A percentile compares a stretch with the other conserved stretches of the same genome.
These are phyloP conservation scores for Trichoderma pleuroti DNA, from an alignment of 2,329 filamentous ascomycete genomes.

Conservation along the genomic window DNA sequence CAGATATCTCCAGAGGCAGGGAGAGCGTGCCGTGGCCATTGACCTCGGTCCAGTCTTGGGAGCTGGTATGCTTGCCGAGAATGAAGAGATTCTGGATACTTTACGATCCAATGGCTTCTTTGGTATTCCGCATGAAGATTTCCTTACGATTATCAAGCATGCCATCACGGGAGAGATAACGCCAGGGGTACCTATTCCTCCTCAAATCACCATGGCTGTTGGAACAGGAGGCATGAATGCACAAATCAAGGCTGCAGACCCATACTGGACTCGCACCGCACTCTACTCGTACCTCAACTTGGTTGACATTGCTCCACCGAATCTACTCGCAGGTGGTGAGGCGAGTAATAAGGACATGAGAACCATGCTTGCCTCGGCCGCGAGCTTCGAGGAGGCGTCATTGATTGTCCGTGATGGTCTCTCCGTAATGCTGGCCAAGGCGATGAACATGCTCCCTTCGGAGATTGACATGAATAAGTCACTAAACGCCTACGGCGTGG, in stretches of 20 bases:
- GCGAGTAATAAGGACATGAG: conserved; percentile 29
- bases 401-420: conserved; percentile 37
- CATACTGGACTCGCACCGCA: conserved; percentile 51
- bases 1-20: conserved; percentile 30
- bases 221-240: conserved; percentile 52
- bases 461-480: conserved; percentile 43
- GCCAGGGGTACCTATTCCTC: conserved; percentile 33
- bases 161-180: conserved; percentile 41
- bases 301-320: conserved; percentile 42
- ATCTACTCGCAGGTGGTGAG: conserved; percentile 24
- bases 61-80: conserved; percentile 52
- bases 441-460: conserved; percentile 43
- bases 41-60: conserved; percentile 52
- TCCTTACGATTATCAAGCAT: conserved; percentile 44
- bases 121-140: conserved; percentile 49
- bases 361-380: conserved; percentile 32
- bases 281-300: conserved; percentile 48
- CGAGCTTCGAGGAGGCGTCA: conserved; percentile 29
- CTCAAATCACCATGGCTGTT: conserved; percentile 50
- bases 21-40: conserved; percentile 42
- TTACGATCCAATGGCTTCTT: conserved; percentile 53
- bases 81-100: conserved; percentile 45
- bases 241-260: conserved; percentile 51
- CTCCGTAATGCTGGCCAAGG: conserved; percentile 40
- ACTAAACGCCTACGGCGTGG: conserved; percentile 47